A percentile compares a stretch with the other conserved stretches of the same genome.
Evolutionary conservation across 2,329 filamentous ascomycete species (phyloP).

Genomic region (Cryphonectria naterciae): DNA sequence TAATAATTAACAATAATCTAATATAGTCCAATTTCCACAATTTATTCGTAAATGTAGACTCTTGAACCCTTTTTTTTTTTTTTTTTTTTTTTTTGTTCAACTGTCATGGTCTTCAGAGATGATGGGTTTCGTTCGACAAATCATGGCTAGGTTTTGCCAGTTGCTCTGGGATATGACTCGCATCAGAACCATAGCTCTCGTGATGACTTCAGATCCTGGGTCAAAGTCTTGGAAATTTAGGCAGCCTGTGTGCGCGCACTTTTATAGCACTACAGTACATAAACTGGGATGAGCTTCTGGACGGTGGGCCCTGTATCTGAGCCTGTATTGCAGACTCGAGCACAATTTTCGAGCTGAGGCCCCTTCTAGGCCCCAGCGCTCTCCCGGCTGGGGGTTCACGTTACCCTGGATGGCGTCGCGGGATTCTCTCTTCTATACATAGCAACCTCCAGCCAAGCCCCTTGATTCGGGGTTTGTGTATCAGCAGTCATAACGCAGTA

Average conservation of each 20-base stretch:
- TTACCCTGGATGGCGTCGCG: slow-evolving; percentile 24
- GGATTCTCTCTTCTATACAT: slow-evolving; percentile 13
- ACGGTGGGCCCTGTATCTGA: background rate
- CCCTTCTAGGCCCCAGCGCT: slow-evolving; percentile 18
- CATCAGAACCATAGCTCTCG: slow-evolving; percentile 4
- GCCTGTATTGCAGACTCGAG: background rate
- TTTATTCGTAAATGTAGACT: no score
- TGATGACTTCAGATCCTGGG: background rate
- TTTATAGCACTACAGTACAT: background rate
- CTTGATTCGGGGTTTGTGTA: background rate
- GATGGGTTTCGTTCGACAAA: background rate
- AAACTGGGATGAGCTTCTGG: background rate
- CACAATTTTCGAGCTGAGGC: slow-evolving; percentile 2
- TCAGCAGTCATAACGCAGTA: background rate
- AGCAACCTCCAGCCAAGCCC: background rate
- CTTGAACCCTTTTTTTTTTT: no score
- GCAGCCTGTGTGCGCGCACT: background rate
- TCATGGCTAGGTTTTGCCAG: background rate
- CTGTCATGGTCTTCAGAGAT: background rate
- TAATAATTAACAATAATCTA: no score
- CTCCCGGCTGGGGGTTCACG: slow-evolving; percentile 24
- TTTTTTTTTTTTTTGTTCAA: no score
- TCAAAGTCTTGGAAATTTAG: no score
- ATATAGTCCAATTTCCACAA: no score
- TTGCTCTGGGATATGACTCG: slow-evolving; percentile 12